Conservation (phyloP, 495 filamentous ascomycete genomes). For the Xylaria cubensis region DNA sequence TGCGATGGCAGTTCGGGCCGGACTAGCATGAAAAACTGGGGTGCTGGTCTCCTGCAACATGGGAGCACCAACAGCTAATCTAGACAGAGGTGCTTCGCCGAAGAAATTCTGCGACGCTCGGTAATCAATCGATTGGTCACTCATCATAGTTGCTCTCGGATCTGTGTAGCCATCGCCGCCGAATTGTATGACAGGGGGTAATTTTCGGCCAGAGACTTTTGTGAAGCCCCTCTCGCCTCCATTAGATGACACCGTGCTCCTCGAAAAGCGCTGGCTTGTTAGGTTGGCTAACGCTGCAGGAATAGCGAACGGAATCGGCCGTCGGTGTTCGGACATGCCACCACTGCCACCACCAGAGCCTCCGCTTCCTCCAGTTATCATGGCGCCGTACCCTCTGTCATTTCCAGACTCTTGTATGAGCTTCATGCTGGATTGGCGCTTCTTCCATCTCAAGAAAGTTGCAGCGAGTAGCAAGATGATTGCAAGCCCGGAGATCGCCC, state of each 20-base stretch:
- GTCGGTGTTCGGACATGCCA: conserved; percentile 52
- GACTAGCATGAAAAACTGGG: conserved; percentile 52
- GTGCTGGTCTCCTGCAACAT: conserved; percentile 56
- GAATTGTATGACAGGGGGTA: conserved; percentile 71
- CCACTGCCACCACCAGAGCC: conserved; percentile 37
- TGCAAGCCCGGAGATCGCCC: conserved; percentile 68
- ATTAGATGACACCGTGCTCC: conserved; percentile 49
- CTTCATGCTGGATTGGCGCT: conserved; percentile 45
- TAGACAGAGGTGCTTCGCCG: conserved; percentile 44
- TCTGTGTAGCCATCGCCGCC: conserved; percentile 76
- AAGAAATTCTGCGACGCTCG: conserved; percentile 55
- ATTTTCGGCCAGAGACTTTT: conserved; percentile 71
- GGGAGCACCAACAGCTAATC: conserved; percentile 49
- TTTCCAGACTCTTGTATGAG: conserved; percentile 42
- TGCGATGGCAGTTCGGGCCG: conserved; percentile 51
- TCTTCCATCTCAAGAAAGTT: conserved; percentile 63
- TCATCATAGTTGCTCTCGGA: conserved; percentile 53
- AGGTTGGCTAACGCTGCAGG: conserved; percentile 61
- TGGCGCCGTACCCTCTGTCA: conserved; percentile 40
- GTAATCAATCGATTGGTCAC: conserved; percentile 56
- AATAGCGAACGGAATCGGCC: conserved; percentile 61
- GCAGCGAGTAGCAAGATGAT: conserved; percentile 63
- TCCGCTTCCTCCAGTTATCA: conserved; percentile 34
- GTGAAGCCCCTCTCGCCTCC: conserved; percentile 59
- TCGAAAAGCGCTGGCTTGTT: conserved; percentile 55